Base-by-base conservation (phyloP, 2,329 filamentous ascomycete species). In the Stachybotrys chartarum region DNA sequence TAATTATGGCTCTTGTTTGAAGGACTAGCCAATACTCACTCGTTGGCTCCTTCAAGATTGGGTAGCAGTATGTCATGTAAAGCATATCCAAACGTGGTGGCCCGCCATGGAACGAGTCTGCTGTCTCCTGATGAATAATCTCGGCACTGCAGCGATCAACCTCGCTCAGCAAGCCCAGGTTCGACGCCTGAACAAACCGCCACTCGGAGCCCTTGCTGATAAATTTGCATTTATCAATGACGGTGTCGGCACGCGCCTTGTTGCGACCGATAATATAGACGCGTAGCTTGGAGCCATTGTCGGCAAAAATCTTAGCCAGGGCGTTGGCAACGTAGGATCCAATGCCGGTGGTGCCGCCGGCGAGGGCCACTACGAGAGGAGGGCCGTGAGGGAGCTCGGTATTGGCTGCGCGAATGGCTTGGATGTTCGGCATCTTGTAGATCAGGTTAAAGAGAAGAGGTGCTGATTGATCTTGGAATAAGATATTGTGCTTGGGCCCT, bases 231-330 rank as follows among this genome's bases (percentile, higher is more conserved):
- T 55, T 46, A 14, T 54, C 31, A 7, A 57, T 57, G 45, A 57
- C 54, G 18, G 50, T 17, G 4, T 49, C 51, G 30, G 45, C 56
- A 12, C 56, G 54, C 24, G 46, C 32, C 7, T 50, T 47, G 42
- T 57, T 57, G 56, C 56, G 56, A 30, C 56, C 56, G 14, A 57
- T 35, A 30, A 57, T 57, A 47, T 57, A 57, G 35, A 57, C 54
- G 56, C 56, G 56, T 8, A 57, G 48, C 44, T 55, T 57, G 51
- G 50, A 45, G 8, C 56, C 56, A 8, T 57, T n/a, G 24, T 54
- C 48, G 5, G 56, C 53, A 55, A 57, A 57, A 7, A 39, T 46
- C 11, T 50, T 51, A 2, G 56, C 56, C 5, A 57, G 56, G 5
- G 50, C 54, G 14, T 54, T 54, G 24, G 54, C 56, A 11, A 55